Evolutionary conservation across 1,284 basidiomycete genomes (phyloP), one percentile per base, ranked within the genome.

Genomic region (Melanopsichium pennsylvanicum): DNA sequence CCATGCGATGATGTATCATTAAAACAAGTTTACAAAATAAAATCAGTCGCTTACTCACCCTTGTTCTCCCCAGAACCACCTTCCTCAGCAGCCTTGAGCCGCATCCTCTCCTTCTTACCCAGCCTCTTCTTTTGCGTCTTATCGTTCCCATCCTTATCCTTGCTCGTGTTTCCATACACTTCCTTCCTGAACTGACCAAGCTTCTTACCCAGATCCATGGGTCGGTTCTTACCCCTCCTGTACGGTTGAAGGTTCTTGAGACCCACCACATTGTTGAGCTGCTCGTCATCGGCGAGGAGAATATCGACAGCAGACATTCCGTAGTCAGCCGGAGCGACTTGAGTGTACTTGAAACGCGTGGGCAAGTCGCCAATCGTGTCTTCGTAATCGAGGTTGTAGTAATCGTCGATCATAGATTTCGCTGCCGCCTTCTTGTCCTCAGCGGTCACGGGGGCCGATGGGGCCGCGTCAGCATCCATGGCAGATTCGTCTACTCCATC

Each of bases 211-310:
- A 81, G 64, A 84, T 86, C 58, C 83, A 82, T 75, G 87, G 90
- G 89, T 86, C 92, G 62, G 79, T 85, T 72, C 35, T 82, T n/a
- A 80, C 76, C 34, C 81, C 76, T 81, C n/a, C 90, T 87, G 81
- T 97, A 97, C 2, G 95, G 93, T 19, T 94, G 94, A 59, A 93
- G 85, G 79, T 90, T 90, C 84, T 92, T 94, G 72, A 98, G 83
- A 29, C 89, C 87, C 77, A 96, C 87, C 76, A 92, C 91, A 55
- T 90, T 86, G 83, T 98, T 98, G 42, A 98, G 86, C 78, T 98
- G 94, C 41, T 88, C 86, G 82, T 99, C 95, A 15, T 90, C 92
- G 4, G 96, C 93, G 72, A 93, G 85, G 18, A 99, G 85, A 68
- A 98, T 93, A 79, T 99, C 95, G 2, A 86, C 88, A 0, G 95